Percentiles rank a stretch among this genome's conserved stretches.
These are phyloP conservation scores for Solanum sejunctum DNA, from an alignment of 257 asterid species.

Conservation along the genomic window DNA sequence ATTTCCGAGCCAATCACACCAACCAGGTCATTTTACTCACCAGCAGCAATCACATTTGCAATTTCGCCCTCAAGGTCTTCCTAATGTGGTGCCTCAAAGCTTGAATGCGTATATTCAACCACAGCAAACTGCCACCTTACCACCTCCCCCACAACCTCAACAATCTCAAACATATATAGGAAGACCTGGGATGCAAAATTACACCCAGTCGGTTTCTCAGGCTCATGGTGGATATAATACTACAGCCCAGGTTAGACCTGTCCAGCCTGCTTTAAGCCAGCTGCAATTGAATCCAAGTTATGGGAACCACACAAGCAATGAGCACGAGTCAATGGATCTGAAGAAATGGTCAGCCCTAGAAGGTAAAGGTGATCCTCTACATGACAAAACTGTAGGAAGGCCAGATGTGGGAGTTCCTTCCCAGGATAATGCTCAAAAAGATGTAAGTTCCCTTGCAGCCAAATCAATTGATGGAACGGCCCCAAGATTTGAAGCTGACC, in stretches of 20 bases:
- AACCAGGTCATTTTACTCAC: slow-evolving; percentile 31
- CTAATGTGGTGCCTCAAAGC: slow-evolving; percentile 23
- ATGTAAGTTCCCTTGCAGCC: slow-evolving; percentile 7
- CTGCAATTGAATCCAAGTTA: slow-evolving; percentile 20
- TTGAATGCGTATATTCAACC: slow-evolving; percentile 8
- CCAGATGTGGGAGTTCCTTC: slow-evolving; percentile 28
- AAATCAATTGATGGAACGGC: slow-evolving; percentile 24
- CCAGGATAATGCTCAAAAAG: slow-evolving; percentile 23
- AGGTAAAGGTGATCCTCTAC: slow-evolving; percentile 11
- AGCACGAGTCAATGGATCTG: slow-evolving; percentile 9
- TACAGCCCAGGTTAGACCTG: slow-evolving; percentile 25
- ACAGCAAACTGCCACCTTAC: slow-evolving; percentile 20
- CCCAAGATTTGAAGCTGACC: slow-evolving; percentile 9
- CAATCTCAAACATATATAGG: slow-evolving; percentile 39
- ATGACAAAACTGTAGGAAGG: slow-evolving; percentile 9
- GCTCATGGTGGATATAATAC: slow-evolving; percentile 38
- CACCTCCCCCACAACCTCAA: slow-evolving; percentile 30
- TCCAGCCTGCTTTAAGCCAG: slow-evolving; percentile 28
- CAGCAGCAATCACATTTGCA: slow-evolving; percentile 48
- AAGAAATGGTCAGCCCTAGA: slow-evolving; percentile 17
- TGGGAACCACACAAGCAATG: slow-evolving; percentile 10
- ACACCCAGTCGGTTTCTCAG: slow-evolving; percentile 26
- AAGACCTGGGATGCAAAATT: slow-evolving; percentile 40
- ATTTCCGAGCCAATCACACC: slow-evolving; percentile 38
- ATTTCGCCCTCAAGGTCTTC: slow-evolving; percentile 44